Base-by-base conservation (phyloP, 768 basidiomycete genomes). In the Leucogyrophana mollusca region DNA sequence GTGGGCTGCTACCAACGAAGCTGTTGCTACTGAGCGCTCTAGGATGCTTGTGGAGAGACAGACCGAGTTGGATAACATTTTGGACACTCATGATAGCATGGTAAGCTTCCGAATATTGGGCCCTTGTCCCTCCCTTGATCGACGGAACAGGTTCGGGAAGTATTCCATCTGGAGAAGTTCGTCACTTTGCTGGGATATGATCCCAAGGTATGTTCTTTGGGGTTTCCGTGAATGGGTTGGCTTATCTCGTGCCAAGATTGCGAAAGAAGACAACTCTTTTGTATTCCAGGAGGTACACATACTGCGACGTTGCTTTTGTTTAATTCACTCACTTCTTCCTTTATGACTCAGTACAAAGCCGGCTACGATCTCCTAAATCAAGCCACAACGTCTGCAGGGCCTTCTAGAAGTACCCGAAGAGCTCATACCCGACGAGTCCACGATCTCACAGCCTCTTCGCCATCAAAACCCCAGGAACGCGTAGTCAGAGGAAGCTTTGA, bases 101-200 rank as follows among this genome's bases (percentile, higher is more conserved):
- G 90, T 91, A 61, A 57, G 89, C 77, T 43, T 43, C 3, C 32
- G 43, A 46, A 34, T 21, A 9, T 11, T 24, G 14, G 35, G 47
- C 45, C 17, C 14, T 36, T 46, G 42, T 41, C 23, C 23, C 33
- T 40, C 34, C 34, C 32, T 44, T 34, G 38, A 47, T 48, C 22
- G 40, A 20, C 38, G 47, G 11, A 34, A 34, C 50, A 92, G 86
- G 75, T 95, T 39, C 80, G 94, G 49, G 91, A 97, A 65, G 73
- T 80, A 48, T 97, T 94, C 65, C 94, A 97, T 59, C 74, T 95
- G 66, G 86, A 94, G 53, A 73, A 85, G 47, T 94, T 87, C 60
- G 78, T 82, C 3, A 82, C 78, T 20, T 73, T 95, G 71, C 67
- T 93, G 27, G 74, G 73, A 16, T 97, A 83, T 62, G 78, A 94